Conservation (phyloP, 2,329 filamentous ascomycete genomes). For the Cercospora berteroae region DNA sequence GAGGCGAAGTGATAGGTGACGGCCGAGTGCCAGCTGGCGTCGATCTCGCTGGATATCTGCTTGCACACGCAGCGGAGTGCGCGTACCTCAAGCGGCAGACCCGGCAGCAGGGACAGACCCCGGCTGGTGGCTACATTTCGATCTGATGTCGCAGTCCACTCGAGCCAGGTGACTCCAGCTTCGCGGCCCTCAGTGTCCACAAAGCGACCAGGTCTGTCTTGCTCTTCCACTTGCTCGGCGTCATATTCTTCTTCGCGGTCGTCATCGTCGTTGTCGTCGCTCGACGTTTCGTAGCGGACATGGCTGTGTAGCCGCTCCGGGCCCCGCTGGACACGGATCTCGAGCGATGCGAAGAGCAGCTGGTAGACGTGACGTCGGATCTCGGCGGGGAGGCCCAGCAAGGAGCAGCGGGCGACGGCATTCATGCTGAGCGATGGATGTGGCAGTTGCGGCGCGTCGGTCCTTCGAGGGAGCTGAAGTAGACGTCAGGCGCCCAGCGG, state of each 20-base stretch:
- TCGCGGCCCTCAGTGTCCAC: not conserved
- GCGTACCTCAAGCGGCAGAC: not conserved
- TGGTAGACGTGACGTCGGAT: slow-evolving; percentile 2
- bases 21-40: slow-evolving; percentile 11
- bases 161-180: not conserved
- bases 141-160: not conserved
- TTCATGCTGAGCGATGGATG: not conserved
- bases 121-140: not conserved
- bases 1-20: slow-evolving; percentile 14
- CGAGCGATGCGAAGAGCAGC: not conserved
- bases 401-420: not conserved
- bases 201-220: not conserved
- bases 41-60: slow-evolving; percentile 1
- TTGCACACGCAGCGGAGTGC: slow-evolving; percentile 7
- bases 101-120: not conserved
- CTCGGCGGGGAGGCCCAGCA: not conserved
- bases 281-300: not conserved
- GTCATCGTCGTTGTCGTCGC: not conserved
- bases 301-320: not conserved
- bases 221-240: not conserved
- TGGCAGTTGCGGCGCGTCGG: not conserved
- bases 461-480: not conserved
- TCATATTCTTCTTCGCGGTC: not conserved
- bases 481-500: not conserved
- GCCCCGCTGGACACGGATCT: not conserved